A percentile compares a stretch with the other conserved stretches of the same genome.
These are phyloP conservation scores for Plantago rigida DNA, from an alignment of 305 asterid genomes.

Conservation along the genomic window DNA sequence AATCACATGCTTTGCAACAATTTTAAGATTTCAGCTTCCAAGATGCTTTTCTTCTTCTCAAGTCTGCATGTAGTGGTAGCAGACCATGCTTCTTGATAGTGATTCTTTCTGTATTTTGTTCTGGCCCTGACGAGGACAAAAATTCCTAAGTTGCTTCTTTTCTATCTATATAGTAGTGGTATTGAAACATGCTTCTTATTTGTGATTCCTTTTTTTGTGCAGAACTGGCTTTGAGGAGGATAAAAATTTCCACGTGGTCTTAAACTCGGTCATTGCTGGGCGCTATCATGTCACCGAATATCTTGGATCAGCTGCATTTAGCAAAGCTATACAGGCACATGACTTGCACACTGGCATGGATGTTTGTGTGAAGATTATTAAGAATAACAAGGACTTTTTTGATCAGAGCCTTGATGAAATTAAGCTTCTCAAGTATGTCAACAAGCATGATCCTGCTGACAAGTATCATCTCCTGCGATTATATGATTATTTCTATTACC, in stretches of 20 bases:
- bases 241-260: slow-evolving; percentile 79
- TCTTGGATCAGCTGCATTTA: slow-evolving; percentile 99
- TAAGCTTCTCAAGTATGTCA: slow-evolving; percentile 92
- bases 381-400: slow-evolving; percentile 91
- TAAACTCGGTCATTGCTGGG: slow-evolving; percentile 93
- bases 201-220: slow-evolving; percentile 27
- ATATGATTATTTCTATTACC: slow-evolving; percentile 89
- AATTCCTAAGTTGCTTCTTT: no score
- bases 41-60: no score
- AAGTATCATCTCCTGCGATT: slow-evolving; percentile 84
- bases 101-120: no score
- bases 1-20: no score
- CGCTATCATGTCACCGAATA: slow-evolving; percentile 98
- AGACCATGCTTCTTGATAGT: no score
- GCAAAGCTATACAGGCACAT: slow-evolving; percentile 99
- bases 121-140: no score
- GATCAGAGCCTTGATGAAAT: slow-evolving; percentile 99
- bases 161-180: neutral
- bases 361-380: slow-evolving; percentile 86
- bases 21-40: no score
- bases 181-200: slow-evolving; percentile 10
- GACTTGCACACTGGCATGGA: slow-evolving; percentile 98
- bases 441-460: slow-evolving; percentile 95
- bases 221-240: slow-evolving; percentile 99
- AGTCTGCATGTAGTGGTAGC: no score